Base-by-base conservation (phyloP, 768 basidiomycete species). In the Hydnum rufescens region DNA sequence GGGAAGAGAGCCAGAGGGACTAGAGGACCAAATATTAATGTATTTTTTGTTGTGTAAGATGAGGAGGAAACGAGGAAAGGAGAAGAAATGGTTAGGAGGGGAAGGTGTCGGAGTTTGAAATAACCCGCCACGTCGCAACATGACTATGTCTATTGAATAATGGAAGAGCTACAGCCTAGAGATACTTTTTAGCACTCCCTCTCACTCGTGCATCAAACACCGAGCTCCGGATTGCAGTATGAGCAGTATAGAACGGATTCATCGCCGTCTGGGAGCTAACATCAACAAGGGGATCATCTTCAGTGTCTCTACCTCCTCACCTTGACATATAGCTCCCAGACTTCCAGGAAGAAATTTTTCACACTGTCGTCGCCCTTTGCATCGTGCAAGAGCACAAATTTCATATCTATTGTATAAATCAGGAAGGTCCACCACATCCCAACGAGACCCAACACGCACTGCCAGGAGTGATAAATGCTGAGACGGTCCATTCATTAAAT, bases 401-500 rank as follows among this genome's bases (percentile, higher is more conserved):
- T 97, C 69, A 87, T 86, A 64, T 92, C 95, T 97, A 62, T 43
- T 47, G 26, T 52, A 42, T 42, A 2, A 13, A 42, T 44, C 5
- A 30, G 44, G 36, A 16, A 52, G 23, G 2, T 36, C 28, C n/a
- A 36, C 22, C 29, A 8, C 13, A 19, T 28, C n/a, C 26, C 36
- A 49, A 22, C 52, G 42, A 23, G 51, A 49, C 29, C 23, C 8
- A 31, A n/a, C 49, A 60, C 89, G 70, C 67, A 97, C 93, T 95
- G 56, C 83, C 86, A 1, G 92, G 80, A 0, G 95, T 97, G 19
- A 97, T 71, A 67, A 96, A 97, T 29, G 86, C 89, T 16, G 95
- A 97, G 19, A 97, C 80, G 2, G 79, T 92, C 95, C 95, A 99
- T 63, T 97, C 95, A 62, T 97, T 96, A 68, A 96, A 95, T 68